These are phyloP conservation scores for Tolypocladium tropicale DNA, from an alignment of 2,329 filamentous ascomycete genomes.

Conservation along the genomic window DNA sequence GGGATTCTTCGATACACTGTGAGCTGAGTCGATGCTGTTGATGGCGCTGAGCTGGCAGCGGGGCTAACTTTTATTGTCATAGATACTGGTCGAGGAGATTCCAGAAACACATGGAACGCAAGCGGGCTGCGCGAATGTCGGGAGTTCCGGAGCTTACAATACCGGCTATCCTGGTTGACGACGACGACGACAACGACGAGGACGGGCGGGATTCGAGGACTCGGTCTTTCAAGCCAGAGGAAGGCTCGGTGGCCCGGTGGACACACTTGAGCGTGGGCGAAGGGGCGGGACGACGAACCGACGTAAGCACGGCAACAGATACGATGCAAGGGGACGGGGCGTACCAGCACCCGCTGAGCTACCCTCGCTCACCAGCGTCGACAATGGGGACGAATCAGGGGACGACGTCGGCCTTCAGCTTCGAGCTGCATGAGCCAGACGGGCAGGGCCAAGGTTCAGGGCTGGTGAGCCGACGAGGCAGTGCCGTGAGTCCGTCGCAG, in stretches of 20 bases:
- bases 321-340: constrained; percentile 22
- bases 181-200: constrained; percentile 46
- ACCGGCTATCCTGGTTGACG: constrained; percentile 84
- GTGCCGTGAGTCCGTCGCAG: constrained; percentile 62
- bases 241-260: constrained; percentile 5
- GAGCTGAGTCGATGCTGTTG: constrained; percentile 18
- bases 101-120: constrained; percentile 61
- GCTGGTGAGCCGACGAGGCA: constrained; percentile 50
- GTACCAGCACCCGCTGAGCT: constrained; percentile 40
- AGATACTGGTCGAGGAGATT: constrained; percentile 79
- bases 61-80: neutral
- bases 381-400: constrained; percentile 25
- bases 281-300: neutral
- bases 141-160: constrained; percentile 70
- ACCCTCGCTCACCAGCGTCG: constrained; percentile 37
- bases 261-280: constrained; percentile 7
- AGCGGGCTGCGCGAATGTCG: constrained; percentile 67
- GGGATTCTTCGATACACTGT: constrained; percentile 91
- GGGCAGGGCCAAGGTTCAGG: constrained; percentile 14
- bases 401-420: constrained; percentile 47
- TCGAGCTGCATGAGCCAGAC: constrained; percentile 41
- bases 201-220: constrained; percentile 22
- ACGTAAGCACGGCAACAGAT: constrained; percentile 24
- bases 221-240: constrained; percentile 24
- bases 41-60: neutral